phyloP scores from a whole-genome alignment of 139 green algal species.

The Gonium pectorale region DNA sequence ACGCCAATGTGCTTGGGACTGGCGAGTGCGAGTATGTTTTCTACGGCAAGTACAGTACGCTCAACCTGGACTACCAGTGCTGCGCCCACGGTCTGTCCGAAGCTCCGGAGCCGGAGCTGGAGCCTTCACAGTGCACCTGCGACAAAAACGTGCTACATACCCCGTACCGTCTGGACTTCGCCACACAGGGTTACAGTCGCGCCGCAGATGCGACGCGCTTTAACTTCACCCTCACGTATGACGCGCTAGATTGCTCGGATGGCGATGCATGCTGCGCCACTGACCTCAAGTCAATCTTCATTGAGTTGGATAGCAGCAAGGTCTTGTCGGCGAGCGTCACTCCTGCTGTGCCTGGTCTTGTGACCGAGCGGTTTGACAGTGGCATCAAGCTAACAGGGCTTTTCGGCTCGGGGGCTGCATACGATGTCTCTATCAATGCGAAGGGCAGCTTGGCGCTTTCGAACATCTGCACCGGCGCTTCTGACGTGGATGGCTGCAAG shows the following conservation, averaged over 20 bases:
- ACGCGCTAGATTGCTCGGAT: conserved; percentile 23
- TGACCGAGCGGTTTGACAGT: not conserved
- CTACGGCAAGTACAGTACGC: conserved; percentile 51
- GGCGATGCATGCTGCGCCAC: conserved; percentile 50
- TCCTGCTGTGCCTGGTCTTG: not conserved
- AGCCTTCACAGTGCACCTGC: conserved; percentile 29
- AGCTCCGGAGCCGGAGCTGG: not conserved
- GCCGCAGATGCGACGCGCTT: not conserved
- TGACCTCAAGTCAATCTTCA: conserved; percentile 55
- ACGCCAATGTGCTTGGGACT: conserved; percentile 41
- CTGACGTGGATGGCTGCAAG: conserved; percentile 11
- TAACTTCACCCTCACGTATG: conserved; percentile 37
- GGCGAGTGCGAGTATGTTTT: conserved; percentile 56
- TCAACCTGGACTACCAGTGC: conserved; percentile 50
- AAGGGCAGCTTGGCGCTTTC: not conserved
- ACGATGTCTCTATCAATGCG: conserved; percentile 1
- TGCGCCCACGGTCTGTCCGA: conserved; percentile 54
- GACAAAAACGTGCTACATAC: conserved; percentile 52
- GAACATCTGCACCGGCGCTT: not conserved
- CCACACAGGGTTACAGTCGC: not conserved
- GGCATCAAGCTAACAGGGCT: conserved; percentile 46
- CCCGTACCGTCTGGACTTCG: conserved; percentile 45
- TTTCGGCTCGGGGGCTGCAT: conserved; percentile 38
- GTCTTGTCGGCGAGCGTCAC: not conserved
- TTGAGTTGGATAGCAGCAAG: not conserved